phyloP scores from a whole-genome alignment of 2,329 filamentous ascomycete genomes.

The Aureobasidium namibiae region DNA sequence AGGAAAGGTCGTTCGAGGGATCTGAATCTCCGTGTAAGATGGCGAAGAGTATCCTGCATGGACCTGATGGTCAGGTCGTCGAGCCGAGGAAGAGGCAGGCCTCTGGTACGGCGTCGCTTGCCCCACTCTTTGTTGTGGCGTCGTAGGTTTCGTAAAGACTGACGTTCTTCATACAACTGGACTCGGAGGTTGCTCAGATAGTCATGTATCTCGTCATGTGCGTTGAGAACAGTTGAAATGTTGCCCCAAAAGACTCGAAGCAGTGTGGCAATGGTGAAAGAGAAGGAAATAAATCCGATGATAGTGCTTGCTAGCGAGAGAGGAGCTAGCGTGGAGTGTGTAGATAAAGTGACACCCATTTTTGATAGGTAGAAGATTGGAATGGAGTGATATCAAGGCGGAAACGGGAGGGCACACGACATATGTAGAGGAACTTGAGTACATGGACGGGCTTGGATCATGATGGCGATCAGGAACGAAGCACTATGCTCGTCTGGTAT shows the following conservation, averaged over 20 bases:
- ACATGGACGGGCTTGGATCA: neutral
- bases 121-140: slow-evolving; percentile 17
- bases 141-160: slow-evolving; percentile 25
- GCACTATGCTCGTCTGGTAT: neutral
- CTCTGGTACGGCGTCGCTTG: neutral
- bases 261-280: slow-evolving; percentile 36
- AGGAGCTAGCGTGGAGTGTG: slow-evolving; percentile 23
- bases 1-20: slow-evolving; percentile 33
- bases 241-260: slow-evolving; percentile 34
- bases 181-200: slow-evolving; percentile 34
- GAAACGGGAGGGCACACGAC: neutral
- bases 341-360: slow-evolving; percentile 28
- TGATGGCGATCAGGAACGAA: neutral
- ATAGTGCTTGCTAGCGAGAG: slow-evolving; percentile 28
- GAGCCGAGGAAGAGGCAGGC: slow-evolving; percentile 14
- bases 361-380: neutral
- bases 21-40: slow-evolving; percentile 30
- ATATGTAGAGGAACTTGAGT: neutral
- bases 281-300: slow-evolving; percentile 35
- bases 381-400: neutral
- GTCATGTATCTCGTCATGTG: slow-evolving; percentile 31
- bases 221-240: slow-evolving; percentile 29
- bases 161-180: slow-evolving; percentile 33
- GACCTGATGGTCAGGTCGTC: slow-evolving; percentile 30
- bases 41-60: slow-evolving; percentile 28